Evolutionary conservation across 768 basidiomycete species (phyloP).

Genomic region (Auriscalpium orientale): DNA sequence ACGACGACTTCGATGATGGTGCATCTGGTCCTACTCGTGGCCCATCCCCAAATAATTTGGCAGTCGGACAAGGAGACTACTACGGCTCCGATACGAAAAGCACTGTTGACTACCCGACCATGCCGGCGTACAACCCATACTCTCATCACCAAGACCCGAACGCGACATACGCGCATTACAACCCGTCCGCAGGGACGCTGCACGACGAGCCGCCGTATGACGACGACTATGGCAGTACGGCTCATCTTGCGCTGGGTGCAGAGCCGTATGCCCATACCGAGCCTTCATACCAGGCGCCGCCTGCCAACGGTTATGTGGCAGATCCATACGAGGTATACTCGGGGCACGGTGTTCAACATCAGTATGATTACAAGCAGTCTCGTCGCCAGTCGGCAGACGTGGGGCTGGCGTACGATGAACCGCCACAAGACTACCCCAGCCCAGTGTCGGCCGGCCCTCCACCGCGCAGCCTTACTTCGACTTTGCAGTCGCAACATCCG

Average conservation of each 20-base stretch:
- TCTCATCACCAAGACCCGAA: slow-evolving; percentile 44
- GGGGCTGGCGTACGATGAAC: slow-evolving; percentile 1
- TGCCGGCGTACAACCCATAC: slow-evolving; percentile 75
- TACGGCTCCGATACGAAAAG: slow-evolving; percentile 45
- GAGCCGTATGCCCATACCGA: slow-evolving; percentile 45
- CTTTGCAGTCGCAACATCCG: neutral
- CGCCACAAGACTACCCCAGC: neutral
- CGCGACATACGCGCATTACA: slow-evolving; percentile 44
- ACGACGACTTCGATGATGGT: slow-evolving; percentile 61
- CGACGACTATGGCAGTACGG: slow-evolving; percentile 62
- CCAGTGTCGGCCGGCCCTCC: neutral
- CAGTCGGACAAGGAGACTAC: slow-evolving; percentile 39
- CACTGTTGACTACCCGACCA: slow-evolving; percentile 50
- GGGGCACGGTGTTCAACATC: slow-evolving; percentile 2
- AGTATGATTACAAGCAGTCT: neutral
- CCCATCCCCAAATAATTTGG: slow-evolving; percentile 41
- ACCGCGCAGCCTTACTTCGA: neutral
- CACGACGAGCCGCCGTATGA: slow-evolving; percentile 54
- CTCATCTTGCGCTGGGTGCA: slow-evolving; percentile 49
- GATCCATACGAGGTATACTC: slow-evolving; percentile 47
- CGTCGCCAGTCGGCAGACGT: neutral
- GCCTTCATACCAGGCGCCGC: neutral
- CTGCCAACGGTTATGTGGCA: slow-evolving; percentile 21
- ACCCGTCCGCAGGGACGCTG: slow-evolving; percentile 50
- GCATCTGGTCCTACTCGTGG: slow-evolving; percentile 50